Evolutionary conservation across 75 land plant genomes (phyloP).

Genomic region (Ceratopteris richardii): DNA sequence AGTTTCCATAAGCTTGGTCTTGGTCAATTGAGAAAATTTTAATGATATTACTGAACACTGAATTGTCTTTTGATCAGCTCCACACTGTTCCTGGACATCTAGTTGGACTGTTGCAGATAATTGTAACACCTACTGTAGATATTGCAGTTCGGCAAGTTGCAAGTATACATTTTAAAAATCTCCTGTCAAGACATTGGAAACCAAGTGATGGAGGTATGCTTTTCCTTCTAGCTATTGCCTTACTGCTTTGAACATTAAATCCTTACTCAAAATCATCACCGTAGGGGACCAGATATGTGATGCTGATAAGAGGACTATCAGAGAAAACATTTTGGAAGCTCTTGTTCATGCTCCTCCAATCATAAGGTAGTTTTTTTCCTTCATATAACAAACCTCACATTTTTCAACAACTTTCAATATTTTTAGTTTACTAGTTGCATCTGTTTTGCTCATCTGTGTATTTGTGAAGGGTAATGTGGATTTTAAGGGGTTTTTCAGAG

Average conservation of each 20-base stretch:
- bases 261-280: neutral
- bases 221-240: neutral
- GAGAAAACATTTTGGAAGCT: slow-evolving; percentile 69
- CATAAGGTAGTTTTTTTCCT: slow-evolving; percentile 42
- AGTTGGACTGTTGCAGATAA: slow-evolving; percentile 83
- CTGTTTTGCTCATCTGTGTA: too few species aligned
- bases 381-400: too few species aligned
- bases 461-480: too few species aligned
- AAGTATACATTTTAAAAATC: slow-evolving; percentile 92
- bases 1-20: too few species aligned
- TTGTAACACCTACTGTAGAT: slow-evolving; percentile 67
- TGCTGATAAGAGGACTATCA: slow-evolving; percentile 55
- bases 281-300: slow-evolving; percentile 52
- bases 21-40: too few species aligned
- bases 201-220: slow-evolving; percentile 63
- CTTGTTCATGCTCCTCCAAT: slow-evolving; percentile 70
- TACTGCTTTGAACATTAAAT: neutral
- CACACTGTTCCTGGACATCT: slow-evolving; percentile 81
- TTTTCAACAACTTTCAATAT: too few species aligned
- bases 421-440: too few species aligned
- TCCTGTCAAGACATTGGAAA: slow-evolving; percentile 76
- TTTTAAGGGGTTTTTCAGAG: too few species aligned
- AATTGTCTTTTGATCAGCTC: too few species aligned
- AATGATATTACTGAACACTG: too few species aligned
- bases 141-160: slow-evolving; percentile 91